phyloP scores from a whole-genome alignment of 768 basidiomycete species.

The Termitomyces sp. region DNA sequence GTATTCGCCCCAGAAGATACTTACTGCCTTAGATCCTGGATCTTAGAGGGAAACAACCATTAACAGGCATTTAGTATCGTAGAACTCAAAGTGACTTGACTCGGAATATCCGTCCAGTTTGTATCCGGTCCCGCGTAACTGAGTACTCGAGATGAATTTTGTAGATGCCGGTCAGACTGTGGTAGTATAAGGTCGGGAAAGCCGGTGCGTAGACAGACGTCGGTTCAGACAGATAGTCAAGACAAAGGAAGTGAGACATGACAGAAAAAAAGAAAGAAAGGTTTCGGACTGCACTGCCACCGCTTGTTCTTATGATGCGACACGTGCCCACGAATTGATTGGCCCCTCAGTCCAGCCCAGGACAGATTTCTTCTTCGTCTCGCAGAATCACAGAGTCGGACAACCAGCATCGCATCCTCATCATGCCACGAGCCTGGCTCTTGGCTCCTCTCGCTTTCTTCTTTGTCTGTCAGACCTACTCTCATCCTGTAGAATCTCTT shows the following conservation, averaged over 20 bases:
- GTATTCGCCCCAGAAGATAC: no score
- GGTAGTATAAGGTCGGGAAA: neutral
- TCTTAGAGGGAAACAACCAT: neutral
- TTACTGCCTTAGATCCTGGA: no score
- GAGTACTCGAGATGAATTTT: no score
- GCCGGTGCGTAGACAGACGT: no score
- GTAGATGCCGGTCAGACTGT: no score
- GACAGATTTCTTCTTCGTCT: neutral
- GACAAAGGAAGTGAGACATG: neutral
- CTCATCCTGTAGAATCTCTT: conserved; percentile 24
- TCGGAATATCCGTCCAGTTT: no score
- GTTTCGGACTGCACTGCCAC: neutral
- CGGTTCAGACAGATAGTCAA: neutral
- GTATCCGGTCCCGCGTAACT: no score
- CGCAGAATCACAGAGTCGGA: neutral
- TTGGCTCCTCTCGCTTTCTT: conserved; percentile 20
- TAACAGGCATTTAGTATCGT: neutral
- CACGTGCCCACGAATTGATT: neutral
- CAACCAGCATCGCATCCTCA: neutral
- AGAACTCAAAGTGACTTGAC: neutral
- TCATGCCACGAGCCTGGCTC: conserved; percentile 18
- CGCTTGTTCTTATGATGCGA: neutral
- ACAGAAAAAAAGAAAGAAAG: neutral
- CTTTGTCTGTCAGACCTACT: conserved; percentile 10
- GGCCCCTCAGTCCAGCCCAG: neutral